Conservation (phyloP, 164 flowering plant species). For the Malania oleifera region DNA sequence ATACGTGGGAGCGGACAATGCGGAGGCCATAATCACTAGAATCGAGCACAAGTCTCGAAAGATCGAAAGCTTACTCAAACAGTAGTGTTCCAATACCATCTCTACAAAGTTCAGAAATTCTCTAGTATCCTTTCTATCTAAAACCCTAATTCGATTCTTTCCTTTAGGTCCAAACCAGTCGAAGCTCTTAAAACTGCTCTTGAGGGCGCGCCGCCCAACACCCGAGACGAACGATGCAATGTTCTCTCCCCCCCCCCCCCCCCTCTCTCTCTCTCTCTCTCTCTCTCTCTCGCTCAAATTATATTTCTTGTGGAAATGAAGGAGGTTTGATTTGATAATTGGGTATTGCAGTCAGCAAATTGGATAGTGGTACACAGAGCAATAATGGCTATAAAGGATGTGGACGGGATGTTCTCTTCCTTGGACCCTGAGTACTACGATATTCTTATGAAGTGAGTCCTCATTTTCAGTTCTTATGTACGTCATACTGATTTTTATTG, state of each 20-base stretch:
- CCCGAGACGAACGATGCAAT: conserved; percentile 92
- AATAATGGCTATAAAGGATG: conserved; percentile 86
- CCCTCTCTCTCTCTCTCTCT: neutral
- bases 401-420: conserved; percentile 72
- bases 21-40: conserved; percentile 79
- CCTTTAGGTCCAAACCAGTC: conserved; percentile 59
- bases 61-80: conserved; percentile 92
- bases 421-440: conserved; percentile 94
- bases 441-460: conserved; percentile 88
- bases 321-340: neutral
- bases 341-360: conserved; percentile 70
- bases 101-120: neutral
- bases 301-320: neutral
- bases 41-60: conserved; percentile 90
- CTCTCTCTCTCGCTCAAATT: neutral
- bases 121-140: neutral
- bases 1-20: conserved; percentile 67
- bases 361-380: conserved; percentile 97
- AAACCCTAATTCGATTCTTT: conserved; percentile 1
- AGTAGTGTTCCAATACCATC: conserved; percentile 26
- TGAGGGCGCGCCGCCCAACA: conserved; percentile 83
- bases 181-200: conserved; percentile 95
- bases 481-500: too few relatives aligned
- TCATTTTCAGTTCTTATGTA: neutral
- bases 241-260: conserved; percentile 19